A percentile compares a stretch with the other conserved stretches of the same genome.
Evolutionary conservation across 2,329 filamentous ascomycete species (phyloP).

Genomic region (Akanthomyces dipterigenus): DNA sequence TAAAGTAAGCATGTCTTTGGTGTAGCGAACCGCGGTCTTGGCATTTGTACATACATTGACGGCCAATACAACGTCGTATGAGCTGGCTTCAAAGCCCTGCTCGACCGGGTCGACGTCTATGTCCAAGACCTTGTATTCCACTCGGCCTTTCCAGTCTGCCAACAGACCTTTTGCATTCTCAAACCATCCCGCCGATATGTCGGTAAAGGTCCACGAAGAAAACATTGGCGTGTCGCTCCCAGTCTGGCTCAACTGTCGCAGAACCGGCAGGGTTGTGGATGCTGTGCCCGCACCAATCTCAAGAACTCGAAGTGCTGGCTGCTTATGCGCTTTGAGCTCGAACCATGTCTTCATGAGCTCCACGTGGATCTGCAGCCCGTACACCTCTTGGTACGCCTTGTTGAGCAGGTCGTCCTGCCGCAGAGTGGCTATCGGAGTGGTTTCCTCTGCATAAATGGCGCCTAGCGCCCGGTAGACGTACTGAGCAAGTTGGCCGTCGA

Average conservation of each 20-base stretch:
- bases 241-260: neutral
- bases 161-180: constrained; percentile 18
- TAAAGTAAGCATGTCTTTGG: neutral
- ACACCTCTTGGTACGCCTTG: too few species aligned
- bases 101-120: constrained; percentile 22
- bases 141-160: constrained; percentile 9
- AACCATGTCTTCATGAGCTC: neutral
- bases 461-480: too few species aligned
- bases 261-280: neutral
- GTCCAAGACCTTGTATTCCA: constrained; percentile 25
- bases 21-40: too few species aligned
- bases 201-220: constrained; percentile 19
- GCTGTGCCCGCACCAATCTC: neutral
- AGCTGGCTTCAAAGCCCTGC: constrained; percentile 21
- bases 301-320: neutral
- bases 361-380: too few species aligned
- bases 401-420: too few species aligned
- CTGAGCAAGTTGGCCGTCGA: too few species aligned
- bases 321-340: neutral
- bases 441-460: too few species aligned
- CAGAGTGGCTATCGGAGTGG: too few species aligned
- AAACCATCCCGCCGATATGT: constrained; percentile 26
- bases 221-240: neutral
- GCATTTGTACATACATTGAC: constrained; percentile 18
- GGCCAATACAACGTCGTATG: constrained; percentile 25